Conservation (phyloP, 257 asterid genomes). For the Solanum corneliomulleri region DNA sequence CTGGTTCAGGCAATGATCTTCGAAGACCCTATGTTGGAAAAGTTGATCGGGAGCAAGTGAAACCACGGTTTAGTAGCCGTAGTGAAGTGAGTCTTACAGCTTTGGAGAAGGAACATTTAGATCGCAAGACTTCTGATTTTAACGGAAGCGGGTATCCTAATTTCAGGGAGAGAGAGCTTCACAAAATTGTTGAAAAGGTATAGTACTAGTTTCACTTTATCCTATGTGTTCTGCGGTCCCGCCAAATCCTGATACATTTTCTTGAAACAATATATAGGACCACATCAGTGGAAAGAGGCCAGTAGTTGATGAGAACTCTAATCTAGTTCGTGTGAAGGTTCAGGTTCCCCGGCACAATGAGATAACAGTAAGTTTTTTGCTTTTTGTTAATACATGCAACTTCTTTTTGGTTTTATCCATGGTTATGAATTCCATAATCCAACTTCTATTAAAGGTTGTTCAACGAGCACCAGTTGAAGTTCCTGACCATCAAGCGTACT, state of each 20-base stretch:
- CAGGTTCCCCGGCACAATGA: conserved; percentile 20
- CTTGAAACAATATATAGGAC: conserved; percentile 23
- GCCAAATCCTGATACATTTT: conserved; percentile 8
- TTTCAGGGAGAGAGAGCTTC: conserved; percentile 15
- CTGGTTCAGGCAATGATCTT: conserved; percentile 21
- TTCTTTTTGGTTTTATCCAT: background rate
- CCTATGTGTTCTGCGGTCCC: background rate
- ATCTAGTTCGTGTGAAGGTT: conserved; percentile 13
- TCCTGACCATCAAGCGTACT: conserved; percentile 21
- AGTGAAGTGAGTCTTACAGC: conserved; percentile 13
- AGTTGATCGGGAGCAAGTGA: conserved; percentile 10
- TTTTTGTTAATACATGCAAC: background rate
- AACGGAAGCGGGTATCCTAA: conserved; percentile 16
- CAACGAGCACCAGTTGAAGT: conserved; percentile 17
- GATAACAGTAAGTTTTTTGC: conserved; percentile 18
- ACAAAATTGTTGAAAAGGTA: conserved; percentile 30
- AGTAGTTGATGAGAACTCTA: conserved; percentile 22
- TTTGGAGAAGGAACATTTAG: conserved; percentile 20
- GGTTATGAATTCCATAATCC: background rate
- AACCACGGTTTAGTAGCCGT: conserved; percentile 11
- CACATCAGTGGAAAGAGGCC: conserved; percentile 17
- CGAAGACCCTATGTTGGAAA: conserved; percentile 14
- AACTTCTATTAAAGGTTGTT: background rate
- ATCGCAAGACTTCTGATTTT: conserved; percentile 18
- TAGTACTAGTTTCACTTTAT: background rate